A percentile compares a stretch with the other conserved stretches of the same genome.
Conservation (phyloP, 225 moss, liverwort and hornwort species). For the Straminergon stramineum region DNA sequence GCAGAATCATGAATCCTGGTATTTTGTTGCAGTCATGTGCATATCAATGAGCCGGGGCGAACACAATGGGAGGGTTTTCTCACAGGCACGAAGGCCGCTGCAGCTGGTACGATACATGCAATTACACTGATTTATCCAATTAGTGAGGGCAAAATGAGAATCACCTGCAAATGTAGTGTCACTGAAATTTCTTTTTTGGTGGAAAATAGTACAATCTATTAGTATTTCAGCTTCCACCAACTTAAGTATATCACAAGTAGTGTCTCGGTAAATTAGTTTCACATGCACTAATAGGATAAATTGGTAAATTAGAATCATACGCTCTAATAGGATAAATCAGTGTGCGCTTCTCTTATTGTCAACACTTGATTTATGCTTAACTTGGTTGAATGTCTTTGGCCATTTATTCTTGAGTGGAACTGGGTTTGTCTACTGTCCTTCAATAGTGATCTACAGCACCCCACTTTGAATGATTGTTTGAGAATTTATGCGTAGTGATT, state of each 20-base stretch:
- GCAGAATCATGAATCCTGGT: not conserved
- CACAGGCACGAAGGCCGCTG: constrained; percentile 87
- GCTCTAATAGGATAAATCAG: too few relatives aligned
- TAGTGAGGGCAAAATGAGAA: not conserved
- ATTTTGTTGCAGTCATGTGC: constrained; percentile 64
- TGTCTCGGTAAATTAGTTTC: not conserved
- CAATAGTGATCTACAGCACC: not conserved
- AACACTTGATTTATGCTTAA: not conserved
- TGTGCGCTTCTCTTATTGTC: not conserved
- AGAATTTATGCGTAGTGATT: not conserved
- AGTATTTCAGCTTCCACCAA: not conserved
- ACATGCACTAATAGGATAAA: not conserved
- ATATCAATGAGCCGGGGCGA: constrained; percentile 90
- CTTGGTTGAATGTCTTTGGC: not conserved
- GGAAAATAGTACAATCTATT: not conserved
- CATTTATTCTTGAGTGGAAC: not conserved
- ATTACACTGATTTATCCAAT: not conserved
- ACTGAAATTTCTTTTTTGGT: too few relatives aligned
- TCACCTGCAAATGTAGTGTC: not conserved
- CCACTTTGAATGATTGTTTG: not conserved
- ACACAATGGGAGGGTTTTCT: constrained; percentile 89
- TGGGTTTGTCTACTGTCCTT: not conserved
- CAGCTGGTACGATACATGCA: constrained; percentile 52
- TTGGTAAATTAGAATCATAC: not conserved
- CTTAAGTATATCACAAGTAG: not conserved